phyloP scores from a whole-genome alignment of 139 green algal species.

The Chloropicon primus region DNA sequence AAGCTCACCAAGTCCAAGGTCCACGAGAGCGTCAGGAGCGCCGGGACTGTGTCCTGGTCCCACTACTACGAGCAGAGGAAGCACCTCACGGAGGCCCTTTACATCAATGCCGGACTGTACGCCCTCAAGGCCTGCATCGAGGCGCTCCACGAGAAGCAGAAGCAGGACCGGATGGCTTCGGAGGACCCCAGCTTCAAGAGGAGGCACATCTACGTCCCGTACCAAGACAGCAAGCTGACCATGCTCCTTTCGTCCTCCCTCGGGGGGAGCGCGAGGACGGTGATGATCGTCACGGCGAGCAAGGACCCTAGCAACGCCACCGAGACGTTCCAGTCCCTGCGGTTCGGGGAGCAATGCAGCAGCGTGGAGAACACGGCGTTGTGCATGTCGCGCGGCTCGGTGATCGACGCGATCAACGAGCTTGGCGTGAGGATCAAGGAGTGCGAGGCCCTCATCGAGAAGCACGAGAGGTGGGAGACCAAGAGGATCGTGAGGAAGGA shows the following conservation, averaged over 20 bases:
- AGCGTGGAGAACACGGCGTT: slow-evolving; percentile 1
- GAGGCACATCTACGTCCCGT: slow-evolving; percentile 11
- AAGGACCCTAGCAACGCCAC: slow-evolving; percentile 1
- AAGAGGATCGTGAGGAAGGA: background rate
- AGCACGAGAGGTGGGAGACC: slow-evolving; percentile 7
- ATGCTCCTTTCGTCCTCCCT: slow-evolving; percentile 6
- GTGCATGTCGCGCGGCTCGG: background rate
- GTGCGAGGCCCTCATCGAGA: background rate
- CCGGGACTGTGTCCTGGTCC: slow-evolving; percentile 4
- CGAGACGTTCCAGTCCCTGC: slow-evolving; percentile 15
- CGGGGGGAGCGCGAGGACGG: background rate
- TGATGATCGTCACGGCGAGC: slow-evolving; percentile 6
- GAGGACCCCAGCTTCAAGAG: slow-evolving; percentile 5
- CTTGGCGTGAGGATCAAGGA: slow-evolving; percentile 1
- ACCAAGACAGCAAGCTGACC: slow-evolving; percentile 17
- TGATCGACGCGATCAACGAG: background rate
- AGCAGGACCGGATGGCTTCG: background rate
- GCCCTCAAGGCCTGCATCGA: slow-evolving; percentile 21
- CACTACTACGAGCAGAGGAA: slow-evolving; percentile 15
- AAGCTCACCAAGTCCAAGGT: slow-evolving; percentile 14
- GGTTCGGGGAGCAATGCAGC: slow-evolving; percentile 12
- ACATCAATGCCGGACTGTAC: slow-evolving; percentile 17
- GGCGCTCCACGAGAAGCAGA: background rate
- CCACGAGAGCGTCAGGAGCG: background rate
- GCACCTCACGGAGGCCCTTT: slow-evolving; percentile 9